Base-by-base conservation (phyloP, 805 yeast species). In the Barnettozyma populi region DNA sequence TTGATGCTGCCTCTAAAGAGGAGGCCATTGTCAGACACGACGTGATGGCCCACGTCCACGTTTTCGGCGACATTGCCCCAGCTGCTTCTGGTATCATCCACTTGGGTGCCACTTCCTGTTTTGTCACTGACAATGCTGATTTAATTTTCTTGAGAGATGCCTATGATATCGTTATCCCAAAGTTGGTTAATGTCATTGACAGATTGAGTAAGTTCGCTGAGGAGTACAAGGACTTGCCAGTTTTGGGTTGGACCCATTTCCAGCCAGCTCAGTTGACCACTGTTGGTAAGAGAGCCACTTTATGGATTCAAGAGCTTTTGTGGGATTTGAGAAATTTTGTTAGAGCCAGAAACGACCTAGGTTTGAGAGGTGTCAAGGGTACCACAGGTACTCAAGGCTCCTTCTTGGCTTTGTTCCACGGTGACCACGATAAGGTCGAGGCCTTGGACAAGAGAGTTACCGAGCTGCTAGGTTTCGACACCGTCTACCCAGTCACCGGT, bases 191-290 rank as follows among this genome's bases (percentile, higher is more conserved):
- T 61, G 98, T 94, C 56, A 94, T 94, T 60, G 85, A 90, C 75
- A 80, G 96, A 69, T 75, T 94, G 66, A 70, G 89, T 51, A 73
- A 86, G 65, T 94, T 94, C 68, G 98, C 99, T 41, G 65, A 89
- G 54, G 81, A 86, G 68, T 80, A 92, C 76, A 94, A 94, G 73
- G 98, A 94, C 68, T 70, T 90, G 70, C 98, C 99, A 34, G 97
- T 90, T 39, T 78, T 94, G 56, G 99, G 99, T 32, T 94, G 98
- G 98, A 94, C 99, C 49, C 99, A 94, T 71, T 94, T 94, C 81
- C 99, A 94, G 75, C 99, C 99, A 14, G 99, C 99, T 46, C 99
- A 94, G 74, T 80, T 94, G 67, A 92, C 98, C 57, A 94, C 99
- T 31, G 96, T 94, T 54, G 99, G 99, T 68, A 94, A 94, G 76